Conservation (phyloP, 257 asterid species). For the Lantana camara region DNA sequence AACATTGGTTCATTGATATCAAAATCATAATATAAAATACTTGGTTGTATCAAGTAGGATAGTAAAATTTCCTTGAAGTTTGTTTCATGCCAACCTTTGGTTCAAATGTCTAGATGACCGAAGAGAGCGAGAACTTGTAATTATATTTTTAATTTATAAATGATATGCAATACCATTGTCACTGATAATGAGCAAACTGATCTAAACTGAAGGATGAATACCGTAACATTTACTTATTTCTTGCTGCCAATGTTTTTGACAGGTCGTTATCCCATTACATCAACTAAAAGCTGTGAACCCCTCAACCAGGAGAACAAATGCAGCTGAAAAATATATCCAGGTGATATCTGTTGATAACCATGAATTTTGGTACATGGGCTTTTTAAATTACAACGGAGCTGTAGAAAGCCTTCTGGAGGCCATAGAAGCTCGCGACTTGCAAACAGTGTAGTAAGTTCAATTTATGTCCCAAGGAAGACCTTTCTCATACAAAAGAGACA, state of each 20-base stretch:
- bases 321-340: conserved; percentile 85
- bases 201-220: background rate
- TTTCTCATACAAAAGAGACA: conserved; percentile 17
- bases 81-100: background rate
- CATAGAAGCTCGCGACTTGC: conserved; percentile 39
- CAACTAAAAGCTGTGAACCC: conserved; percentile 88
- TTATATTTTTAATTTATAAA: conserved; percentile 4
- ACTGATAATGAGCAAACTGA: conserved; percentile 1
- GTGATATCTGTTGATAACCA: conserved; percentile 86
- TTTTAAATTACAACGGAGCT: conserved; percentile 72
- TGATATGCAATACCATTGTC: background rate
- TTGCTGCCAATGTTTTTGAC: conserved; percentile 12
- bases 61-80: background rate
- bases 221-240: background rate
- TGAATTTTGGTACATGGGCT: conserved; percentile 98
- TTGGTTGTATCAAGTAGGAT: background rate
- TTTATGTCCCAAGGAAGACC: conserved; percentile 10
- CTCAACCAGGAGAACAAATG: conserved; percentile 70
- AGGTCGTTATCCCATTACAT: conserved; percentile 93
- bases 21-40: background rate
- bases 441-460: conserved; percentile 34
- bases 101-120: background rate
- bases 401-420: conserved; percentile 68
- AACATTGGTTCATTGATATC: background rate
- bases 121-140: background rate